These are phyloP conservation scores for Lunasporangiospora selenospora DNA, from an alignment of 192 early-diverging fungal genomes.

Conservation along the genomic window DNA sequence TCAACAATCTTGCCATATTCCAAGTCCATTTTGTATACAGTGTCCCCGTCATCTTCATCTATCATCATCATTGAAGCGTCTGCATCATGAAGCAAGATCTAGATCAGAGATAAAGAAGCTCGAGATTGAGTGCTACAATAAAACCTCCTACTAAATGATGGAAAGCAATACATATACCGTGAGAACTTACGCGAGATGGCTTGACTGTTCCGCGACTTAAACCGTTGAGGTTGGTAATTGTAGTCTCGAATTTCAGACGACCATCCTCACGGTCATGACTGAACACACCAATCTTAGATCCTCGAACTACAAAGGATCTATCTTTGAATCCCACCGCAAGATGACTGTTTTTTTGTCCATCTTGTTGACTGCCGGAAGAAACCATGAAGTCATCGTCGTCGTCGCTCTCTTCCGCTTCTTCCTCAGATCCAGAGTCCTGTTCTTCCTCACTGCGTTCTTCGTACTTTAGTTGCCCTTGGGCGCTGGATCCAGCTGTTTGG, in stretches of 20 bases:
- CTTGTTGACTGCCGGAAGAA: no score
- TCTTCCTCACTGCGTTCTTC: constrained; percentile 70
- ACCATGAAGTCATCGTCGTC: constrained; percentile 55
- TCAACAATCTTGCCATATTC: constrained; percentile 88
- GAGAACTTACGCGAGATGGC: constrained; percentile 51
- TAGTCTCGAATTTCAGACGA: constrained; percentile 71
- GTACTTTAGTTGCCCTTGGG: no score
- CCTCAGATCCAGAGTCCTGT: constrained; percentile 37
- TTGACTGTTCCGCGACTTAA: constrained; percentile 62
- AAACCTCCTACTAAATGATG: neutral
- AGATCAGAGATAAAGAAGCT: neutral
- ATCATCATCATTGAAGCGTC: constrained; percentile 78
- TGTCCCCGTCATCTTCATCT: constrained; percentile 67
- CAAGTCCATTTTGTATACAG: constrained; percentile 85
- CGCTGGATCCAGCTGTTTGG: no score
- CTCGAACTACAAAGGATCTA: constrained; percentile 87
- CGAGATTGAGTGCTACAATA: neutral
- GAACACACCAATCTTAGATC: constrained; percentile 84
- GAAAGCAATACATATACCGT: no score
- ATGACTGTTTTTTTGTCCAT: constrained; percentile 73
- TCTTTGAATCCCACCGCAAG: constrained; percentile 83
- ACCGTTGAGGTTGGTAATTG: constrained; percentile 70
- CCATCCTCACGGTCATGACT: constrained; percentile 71
- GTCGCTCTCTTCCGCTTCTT: constrained; percentile 48
- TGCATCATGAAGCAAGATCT: constrained; percentile 82